A percentile compares a stretch with the other conserved stretches of the same genome.
phyloP scores from a whole-genome alignment of 2,329 filamentous ascomycete genomes.

The Emericellopsis cladophorae region DNA sequence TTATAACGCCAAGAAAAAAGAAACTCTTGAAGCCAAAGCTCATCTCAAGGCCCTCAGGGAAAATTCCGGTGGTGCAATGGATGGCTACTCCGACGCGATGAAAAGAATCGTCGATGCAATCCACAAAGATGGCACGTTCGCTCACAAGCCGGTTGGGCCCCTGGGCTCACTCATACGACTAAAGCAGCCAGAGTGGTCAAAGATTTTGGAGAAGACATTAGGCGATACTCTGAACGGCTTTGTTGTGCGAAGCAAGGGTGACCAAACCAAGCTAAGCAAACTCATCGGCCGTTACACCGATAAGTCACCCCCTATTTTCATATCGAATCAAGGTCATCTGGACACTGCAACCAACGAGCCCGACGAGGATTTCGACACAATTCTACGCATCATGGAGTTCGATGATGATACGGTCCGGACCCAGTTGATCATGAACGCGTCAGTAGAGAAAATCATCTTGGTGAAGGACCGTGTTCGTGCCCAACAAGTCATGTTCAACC shows the following conservation, averaged over 20 bases:
- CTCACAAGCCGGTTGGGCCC: conserved; percentile 66
- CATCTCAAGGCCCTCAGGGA: conserved; percentile 36
- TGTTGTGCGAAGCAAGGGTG: conserved; percentile 64
- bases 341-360: conserved; percentile 50
- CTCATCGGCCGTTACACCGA: conserved; percentile 54
- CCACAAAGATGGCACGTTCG: conserved; percentile 51
- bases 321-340: conserved; percentile 21
- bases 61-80: conserved; percentile 43
- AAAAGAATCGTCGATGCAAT: conserved; percentile 55
- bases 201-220: conserved; percentile 66
- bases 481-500: conserved; percentile 53
- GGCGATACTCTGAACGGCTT: conserved; percentile 63
- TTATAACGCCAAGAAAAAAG: conserved; percentile 32
- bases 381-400: conserved; percentile 69
- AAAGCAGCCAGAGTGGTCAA: conserved; percentile 69
- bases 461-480: conserved; percentile 57
- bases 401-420: conserved; percentile 68
- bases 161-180: conserved; percentile 69
- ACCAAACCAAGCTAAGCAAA: conserved; percentile 54
- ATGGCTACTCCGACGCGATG: conserved; percentile 53
- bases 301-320: conserved; percentile 21
- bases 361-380: conserved; percentile 58
- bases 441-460: conserved; percentile 75
- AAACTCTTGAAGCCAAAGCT: conserved; percentile 38
- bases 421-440: conserved; percentile 70